A percentile compares a stretch with the other conserved stretches of the same genome.
These are phyloP conservation scores for Rachicladosporium sp. DNA, from an alignment of 2,329 filamentous ascomycete species.

Conservation along the genomic window DNA sequence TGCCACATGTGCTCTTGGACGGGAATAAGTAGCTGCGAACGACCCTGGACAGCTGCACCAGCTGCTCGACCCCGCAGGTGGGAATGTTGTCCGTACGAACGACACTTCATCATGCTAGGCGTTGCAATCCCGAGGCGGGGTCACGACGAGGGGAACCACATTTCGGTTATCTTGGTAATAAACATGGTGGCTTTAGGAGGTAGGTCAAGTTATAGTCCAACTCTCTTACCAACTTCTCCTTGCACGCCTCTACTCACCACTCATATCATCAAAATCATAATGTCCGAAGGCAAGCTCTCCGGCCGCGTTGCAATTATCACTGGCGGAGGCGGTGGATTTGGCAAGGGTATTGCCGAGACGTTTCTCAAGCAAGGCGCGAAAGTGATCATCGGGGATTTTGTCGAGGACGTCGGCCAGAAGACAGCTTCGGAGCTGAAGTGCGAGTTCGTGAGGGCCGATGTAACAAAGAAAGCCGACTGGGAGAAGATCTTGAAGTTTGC, in stretches of 20 bases:
- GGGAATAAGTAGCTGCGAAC: too few species aligned
- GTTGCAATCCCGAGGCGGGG: too few species aligned
- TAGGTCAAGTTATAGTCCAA: too few species aligned
- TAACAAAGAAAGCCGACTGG: constrained; percentile 44
- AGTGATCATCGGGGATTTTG: constrained; percentile 52
- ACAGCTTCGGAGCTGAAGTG: constrained; percentile 36
- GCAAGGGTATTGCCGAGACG: constrained; percentile 47
- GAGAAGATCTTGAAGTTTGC: constrained; percentile 35
- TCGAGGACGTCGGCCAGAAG: constrained; percentile 38
- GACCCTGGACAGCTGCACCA: too few species aligned
- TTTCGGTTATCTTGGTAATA: too few species aligned
- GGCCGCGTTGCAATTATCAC: constrained; percentile 48
- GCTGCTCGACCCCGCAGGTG: too few species aligned
- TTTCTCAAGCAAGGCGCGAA: constrained; percentile 48
- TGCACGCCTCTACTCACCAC: neutral
- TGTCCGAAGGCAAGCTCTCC: constrained; percentile 27
- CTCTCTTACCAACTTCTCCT: too few species aligned
- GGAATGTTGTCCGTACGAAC: too few species aligned
- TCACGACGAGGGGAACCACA: too few species aligned
- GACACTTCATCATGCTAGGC: too few species aligned
- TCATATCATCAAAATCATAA: neutral
- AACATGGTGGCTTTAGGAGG: too few species aligned
- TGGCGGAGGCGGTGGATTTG: constrained; percentile 51
- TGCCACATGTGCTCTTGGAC: too few species aligned
- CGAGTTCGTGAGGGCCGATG: constrained; percentile 39